Conservation (phyloP, 2,329 filamentous ascomycete species). For the Ophiostoma sp. region DNA sequence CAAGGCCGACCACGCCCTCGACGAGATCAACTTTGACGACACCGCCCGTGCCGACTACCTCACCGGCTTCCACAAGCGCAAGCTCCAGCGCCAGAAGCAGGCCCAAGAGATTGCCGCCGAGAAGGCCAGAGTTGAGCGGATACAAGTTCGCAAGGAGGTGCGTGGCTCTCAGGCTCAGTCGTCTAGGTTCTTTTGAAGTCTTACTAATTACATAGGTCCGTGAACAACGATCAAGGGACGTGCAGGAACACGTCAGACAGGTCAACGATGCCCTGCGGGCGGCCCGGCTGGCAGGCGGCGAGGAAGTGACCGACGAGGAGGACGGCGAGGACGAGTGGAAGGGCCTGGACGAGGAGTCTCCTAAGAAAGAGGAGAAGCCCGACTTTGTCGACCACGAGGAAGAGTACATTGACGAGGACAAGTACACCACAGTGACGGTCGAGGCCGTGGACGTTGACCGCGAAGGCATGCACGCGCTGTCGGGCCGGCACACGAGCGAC, state of each 20-base stretch:
- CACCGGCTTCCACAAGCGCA: constrained; percentile 95
- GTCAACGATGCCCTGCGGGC: constrained; percentile 66
- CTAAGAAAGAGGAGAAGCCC: constrained; percentile 31
- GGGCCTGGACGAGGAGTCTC: constrained; percentile 52
- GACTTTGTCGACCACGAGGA: constrained; percentile 71
- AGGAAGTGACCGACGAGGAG: constrained; percentile 42
- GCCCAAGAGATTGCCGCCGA: constrained; percentile 77
- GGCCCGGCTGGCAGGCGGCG: constrained; percentile 46
- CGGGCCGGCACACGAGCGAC: constrained; percentile 32
- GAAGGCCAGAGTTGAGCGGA: constrained; percentile 70
- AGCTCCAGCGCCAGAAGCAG: constrained; percentile 74
- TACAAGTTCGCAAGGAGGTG: constrained; percentile 67
- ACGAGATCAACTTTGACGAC: constrained; percentile 81
- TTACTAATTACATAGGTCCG: constrained; percentile 55
- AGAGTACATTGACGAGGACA: constrained; percentile 94
- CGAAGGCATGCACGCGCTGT: constrained; percentile 61
- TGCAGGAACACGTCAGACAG: constrained; percentile 73
- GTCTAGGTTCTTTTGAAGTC: not conserved
- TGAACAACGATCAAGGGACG: constrained; percentile 73
- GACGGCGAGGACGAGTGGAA: constrained; percentile 52
- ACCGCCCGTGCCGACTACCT: constrained; percentile 78
- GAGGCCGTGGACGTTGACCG: constrained; percentile 78
- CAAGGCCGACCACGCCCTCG: constrained; percentile 55
- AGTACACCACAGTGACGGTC: constrained; percentile 89
- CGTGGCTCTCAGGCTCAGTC: not conserved